Evolutionary conservation across 169 alveolate genomes (phyloP).

Genomic region (Toxoplasma gondii): DNA sequence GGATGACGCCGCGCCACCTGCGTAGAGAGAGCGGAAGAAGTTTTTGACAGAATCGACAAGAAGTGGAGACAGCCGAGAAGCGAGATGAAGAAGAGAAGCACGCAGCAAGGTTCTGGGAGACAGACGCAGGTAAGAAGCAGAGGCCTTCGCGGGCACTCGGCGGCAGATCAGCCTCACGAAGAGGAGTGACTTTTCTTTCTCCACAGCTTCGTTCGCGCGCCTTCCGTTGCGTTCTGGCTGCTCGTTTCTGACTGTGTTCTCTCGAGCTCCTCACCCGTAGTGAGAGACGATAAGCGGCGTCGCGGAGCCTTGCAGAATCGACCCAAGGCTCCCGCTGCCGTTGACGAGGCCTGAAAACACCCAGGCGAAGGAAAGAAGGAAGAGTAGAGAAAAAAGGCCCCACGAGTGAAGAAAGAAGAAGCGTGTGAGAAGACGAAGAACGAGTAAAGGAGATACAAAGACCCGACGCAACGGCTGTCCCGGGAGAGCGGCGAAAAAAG

Average conservation of each 20-base stretch:
- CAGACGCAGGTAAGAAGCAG: background rate
- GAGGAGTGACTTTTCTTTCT: too few relatives aligned
- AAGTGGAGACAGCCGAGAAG: background rate
- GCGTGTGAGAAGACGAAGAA: too few relatives aligned
- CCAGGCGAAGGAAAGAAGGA: background rate
- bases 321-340: conserved; percentile 76
- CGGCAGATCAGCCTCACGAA: too few relatives aligned
- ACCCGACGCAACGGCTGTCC: too few relatives aligned
- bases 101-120: background rate
- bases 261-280: conserved; percentile 69
- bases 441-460: too few relatives aligned
- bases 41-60: too few relatives aligned
- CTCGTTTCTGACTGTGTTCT: background rate
- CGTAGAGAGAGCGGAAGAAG: background rate
- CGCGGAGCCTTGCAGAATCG: conserved; percentile 74
- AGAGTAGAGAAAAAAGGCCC: background rate
- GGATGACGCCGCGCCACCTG: conserved; percentile 19
- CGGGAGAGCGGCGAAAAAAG: too few relatives aligned
- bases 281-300: conserved; percentile 66
- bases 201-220: too few relatives aligned
- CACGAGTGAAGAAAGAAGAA: background rate
- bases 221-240: background rate
- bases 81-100: background rate
- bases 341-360: conserved; percentile 73
- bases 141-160: background rate